Evolutionary conservation across 441 rosid genomes (phyloP), one percentile per base, ranked within the genome.

Genomic region (Aquilaria agallochum): DNA sequence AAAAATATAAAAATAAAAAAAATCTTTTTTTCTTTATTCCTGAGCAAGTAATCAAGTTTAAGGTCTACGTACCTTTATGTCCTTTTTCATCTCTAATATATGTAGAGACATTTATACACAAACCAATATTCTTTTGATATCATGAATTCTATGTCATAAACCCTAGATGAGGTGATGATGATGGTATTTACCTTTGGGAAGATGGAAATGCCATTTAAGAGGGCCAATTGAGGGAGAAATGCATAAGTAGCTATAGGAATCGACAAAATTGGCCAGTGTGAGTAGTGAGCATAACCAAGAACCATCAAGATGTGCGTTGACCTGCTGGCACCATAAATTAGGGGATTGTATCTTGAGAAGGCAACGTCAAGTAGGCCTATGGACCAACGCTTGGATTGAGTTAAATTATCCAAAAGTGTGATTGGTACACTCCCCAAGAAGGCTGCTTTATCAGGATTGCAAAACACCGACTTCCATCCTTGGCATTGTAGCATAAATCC

Each of bases 351-450:
- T 53, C 54, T 77, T 2, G 79, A 82, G 40, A 83, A 73, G 11
- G 14, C 59, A 36, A 87, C 86, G 66, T 87, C 81, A 11, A 76
- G 74, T 0, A 76, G 71, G 31, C 97, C 92, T 45, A 85, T 47
- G 27, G 72, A 11, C 96, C 97, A 87, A 75, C 97, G 66, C 62
- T 75, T 85, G 31, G 58, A 69, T 64, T 89, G 96, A 63, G 68
- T 66, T 50, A 87, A 48, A 51, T 66, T 2, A 64, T 87, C 97
- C 13, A 67, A n/a, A 45, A 85, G 78, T 34, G 59, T 56, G 5
- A 68, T 68, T 5, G 90, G 92, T 0, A 76, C 73, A 58, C 80
- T 82, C 27, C 91, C 97, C 11, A 66, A 67, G 62, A 89, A 92
- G 4, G 96, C 88, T 8, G 84, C 56, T 61, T 79, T 78, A 3